These are phyloP conservation scores for Acacia melanoxylon DNA, from an alignment of 306 rosid genomes.

Conservation along the genomic window DNA sequence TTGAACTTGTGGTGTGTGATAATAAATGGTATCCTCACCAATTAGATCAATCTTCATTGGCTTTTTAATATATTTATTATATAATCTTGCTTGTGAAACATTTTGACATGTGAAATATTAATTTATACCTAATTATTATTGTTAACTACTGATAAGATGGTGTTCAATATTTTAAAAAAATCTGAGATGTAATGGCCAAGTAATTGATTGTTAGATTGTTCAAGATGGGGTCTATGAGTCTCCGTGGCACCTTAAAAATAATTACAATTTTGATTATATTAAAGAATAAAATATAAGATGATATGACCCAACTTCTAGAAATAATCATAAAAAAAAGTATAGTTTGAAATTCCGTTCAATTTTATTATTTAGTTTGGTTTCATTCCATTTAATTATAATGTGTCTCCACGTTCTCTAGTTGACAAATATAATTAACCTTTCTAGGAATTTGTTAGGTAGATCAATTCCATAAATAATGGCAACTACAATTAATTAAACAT, in stretches of 20 bases:
- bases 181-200: neutral
- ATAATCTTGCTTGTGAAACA: neutral
- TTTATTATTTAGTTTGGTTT: neutral
- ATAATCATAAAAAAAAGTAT: neutral
- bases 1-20: neutral
- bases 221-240: neutral
- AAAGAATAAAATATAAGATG: neutral
- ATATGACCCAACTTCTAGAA: constrained; percentile 13
- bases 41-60: neutral
- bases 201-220: neutral
- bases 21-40: neutral
- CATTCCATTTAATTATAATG: neutral
- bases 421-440: neutral
- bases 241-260: neutral
- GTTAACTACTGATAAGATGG: neutral
- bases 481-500: neutral
- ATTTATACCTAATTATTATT: neutral
- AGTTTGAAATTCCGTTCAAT: neutral
- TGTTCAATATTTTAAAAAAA: neutral
- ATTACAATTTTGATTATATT: neutral
- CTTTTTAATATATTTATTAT: neutral
- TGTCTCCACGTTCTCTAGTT: neutral
- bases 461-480: neutral
- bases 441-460: neutral
- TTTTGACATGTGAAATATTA: neutral